Conservation (phyloP, 192 early-diverging fungal species). For the Rhizophlyctis rosea region DNA sequence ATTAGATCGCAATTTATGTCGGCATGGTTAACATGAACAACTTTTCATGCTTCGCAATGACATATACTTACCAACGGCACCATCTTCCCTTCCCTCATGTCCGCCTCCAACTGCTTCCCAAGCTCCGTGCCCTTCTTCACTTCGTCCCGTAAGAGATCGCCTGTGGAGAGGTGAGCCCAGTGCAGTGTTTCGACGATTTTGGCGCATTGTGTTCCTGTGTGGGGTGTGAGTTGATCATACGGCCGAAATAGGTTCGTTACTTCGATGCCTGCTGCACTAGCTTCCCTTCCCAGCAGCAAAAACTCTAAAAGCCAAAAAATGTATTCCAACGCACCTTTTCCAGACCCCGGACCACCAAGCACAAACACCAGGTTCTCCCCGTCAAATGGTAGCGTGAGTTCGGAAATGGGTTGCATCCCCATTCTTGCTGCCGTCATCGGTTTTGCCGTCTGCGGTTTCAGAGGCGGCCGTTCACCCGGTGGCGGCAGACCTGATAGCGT, state of each 20-base stretch:
- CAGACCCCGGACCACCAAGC: slow-evolving; percentile 50
- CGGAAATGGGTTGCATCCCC: no score
- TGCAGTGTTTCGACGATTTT: slow-evolving; percentile 39
- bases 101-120: slow-evolving; percentile 37
- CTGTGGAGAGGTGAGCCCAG: slow-evolving; percentile 55
- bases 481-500: slow-evolving; percentile 20
- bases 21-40: background rate
- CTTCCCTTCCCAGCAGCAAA: background rate
- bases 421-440: background rate
- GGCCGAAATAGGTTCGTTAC: background rate
- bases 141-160: slow-evolving; percentile 60
- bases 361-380: slow-evolving; percentile 45
- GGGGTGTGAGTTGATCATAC: background rate
- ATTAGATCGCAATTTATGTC: background rate
- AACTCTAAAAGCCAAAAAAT: no score
- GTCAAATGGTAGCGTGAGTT: slow-evolving; percentile 38
- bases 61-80: slow-evolving; percentile 41
- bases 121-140: slow-evolving; percentile 38
- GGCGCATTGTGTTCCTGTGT: slow-evolving; percentile 56
- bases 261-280: background rate
- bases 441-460: background rate
- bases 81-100: slow-evolving; percentile 63
- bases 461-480: background rate
- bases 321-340: slow-evolving; percentile 34
- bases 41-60: background rate